A percentile compares a stretch with the other conserved stretches of the same genome.
Conservation (phyloP, 176 grass and related monocot species). For the Poa pratensis region DNA sequence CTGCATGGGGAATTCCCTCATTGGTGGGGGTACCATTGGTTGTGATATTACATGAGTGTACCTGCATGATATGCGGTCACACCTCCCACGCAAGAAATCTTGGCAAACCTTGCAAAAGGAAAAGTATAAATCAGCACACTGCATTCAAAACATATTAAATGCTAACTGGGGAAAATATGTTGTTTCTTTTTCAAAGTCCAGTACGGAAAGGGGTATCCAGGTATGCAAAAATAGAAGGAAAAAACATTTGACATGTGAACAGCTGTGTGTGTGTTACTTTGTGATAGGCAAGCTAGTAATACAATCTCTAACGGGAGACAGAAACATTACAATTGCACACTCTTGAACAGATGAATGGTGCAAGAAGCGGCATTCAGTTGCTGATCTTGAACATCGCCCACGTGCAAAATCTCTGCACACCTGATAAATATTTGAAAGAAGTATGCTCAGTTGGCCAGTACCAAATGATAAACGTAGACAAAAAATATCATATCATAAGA, state of each 20-base stretch:
- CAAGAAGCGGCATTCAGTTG: constrained; percentile 63
- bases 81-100: constrained; percentile 75
- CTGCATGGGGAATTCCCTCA: constrained; percentile 56
- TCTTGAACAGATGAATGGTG: constrained; percentile 63
- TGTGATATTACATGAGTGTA: constrained; percentile 61
- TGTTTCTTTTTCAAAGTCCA: constrained; percentile 5
- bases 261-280: neutral
- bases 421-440: constrained; percentile 43
- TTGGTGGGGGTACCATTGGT: constrained; percentile 48
- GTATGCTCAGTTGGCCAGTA: neutral
- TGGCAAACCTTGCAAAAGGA: constrained; percentile 62
- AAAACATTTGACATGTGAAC: neutral
- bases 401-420: constrained; percentile 65
- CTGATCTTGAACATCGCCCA: constrained; percentile 68
- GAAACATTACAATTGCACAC: constrained; percentile 50
- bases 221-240: neutral
- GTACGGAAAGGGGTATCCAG: neutral
- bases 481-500: constrained; percentile 7
- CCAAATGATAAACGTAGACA: constrained; percentile 25
- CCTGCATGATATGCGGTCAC: constrained; percentile 66
- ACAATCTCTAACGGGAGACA: neutral
- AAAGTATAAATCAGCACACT: constrained; percentile 13
- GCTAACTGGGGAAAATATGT: neutral
- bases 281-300: constrained; percentile 9
- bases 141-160: neutral